Conservation (phyloP, 129 eudicot genomes). For the Artemisia annua region DNA sequence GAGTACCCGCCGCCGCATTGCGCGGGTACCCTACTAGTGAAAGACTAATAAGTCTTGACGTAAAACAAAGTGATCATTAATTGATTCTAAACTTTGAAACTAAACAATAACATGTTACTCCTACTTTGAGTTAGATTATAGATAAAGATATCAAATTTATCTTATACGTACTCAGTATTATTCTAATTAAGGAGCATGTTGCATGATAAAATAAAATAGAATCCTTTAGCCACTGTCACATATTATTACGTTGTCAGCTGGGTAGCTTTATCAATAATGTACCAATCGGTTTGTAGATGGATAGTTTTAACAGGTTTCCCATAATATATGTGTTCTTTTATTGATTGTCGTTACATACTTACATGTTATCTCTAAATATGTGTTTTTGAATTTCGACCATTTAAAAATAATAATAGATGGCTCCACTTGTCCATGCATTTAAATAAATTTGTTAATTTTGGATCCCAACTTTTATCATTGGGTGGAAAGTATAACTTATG, state of each 20-base stretch:
- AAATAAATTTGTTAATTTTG: too few species aligned
- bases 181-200: neutral
- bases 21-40: too few species aligned
- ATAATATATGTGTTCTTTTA: neutral
- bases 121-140: conserved; percentile 2
- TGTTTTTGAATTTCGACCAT: neutral
- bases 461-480: too few species aligned
- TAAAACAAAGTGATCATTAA: neutral
- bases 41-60: neutral
- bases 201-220: neutral
- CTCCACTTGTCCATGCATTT: too few species aligned
- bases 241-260: too few species aligned
- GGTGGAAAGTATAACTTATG: too few species aligned
- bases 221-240: neutral
- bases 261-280: conserved; percentile 3
- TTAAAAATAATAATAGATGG: neutral
- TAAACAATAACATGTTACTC: conserved; percentile 9
- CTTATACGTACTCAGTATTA: neutral
- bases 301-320: neutral
- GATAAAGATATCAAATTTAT: neutral
- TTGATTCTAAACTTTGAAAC: neutral
- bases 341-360: neutral
- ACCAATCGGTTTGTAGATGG: neutral
- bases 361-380: neutral
- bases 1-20: too few species aligned